phyloP scores from a whole-genome alignment of 2,329 filamentous ascomycete genomes.

The Dothidotthia symphoricarpi region DNA sequence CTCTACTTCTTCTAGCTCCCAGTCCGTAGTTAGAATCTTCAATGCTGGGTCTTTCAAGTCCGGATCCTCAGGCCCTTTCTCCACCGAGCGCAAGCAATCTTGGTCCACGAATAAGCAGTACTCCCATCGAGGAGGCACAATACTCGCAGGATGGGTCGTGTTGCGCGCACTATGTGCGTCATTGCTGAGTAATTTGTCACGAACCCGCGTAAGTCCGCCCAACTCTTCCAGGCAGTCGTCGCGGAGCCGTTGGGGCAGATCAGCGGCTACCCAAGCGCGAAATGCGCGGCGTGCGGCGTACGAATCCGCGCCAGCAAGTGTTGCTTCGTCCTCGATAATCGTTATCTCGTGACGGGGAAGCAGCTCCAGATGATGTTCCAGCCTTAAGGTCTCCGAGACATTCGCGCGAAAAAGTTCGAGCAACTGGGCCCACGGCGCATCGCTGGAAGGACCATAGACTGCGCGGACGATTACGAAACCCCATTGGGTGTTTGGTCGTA shows the following conservation, averaged over 20 bases:
- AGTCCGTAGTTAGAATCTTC: conserved; percentile 2
- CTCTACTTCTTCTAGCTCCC: conserved; percentile 1
- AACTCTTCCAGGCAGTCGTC: conserved; percentile 4
- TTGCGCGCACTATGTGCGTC: conserved; percentile 1
- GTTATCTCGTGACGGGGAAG: conserved; percentile 10
- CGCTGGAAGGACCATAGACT: conserved; percentile 11
- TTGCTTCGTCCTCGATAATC: conserved; percentile 14
- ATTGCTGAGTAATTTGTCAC: conserved; percentile 8
- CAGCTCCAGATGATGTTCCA: conserved; percentile 6
- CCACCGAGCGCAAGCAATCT: conserved; percentile 9
- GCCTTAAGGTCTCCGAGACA: conserved; percentile 2
- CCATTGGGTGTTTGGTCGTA: conserved; percentile 7
- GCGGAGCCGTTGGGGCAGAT: conserved; percentile 13
- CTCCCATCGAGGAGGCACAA: conserved; percentile 11
- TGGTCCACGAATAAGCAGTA: conserved; percentile 19
- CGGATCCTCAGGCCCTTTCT: not conserved
- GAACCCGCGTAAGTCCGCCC: conserved; percentile 5
- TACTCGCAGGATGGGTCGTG: conserved; percentile 5
- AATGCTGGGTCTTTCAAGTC: conserved; percentile 1
- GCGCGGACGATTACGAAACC: conserved; percentile 15
- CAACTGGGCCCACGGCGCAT: conserved; percentile 9
- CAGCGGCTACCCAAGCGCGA: conserved; percentile 14
- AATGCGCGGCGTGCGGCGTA: conserved; percentile 14
- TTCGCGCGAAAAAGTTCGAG: conserved; percentile 5
- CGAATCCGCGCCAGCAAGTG: conserved; percentile 14